phyloP scores from a whole-genome alignment of 352 stramenopile genomes.

The Pythium graminicola region DNA sequence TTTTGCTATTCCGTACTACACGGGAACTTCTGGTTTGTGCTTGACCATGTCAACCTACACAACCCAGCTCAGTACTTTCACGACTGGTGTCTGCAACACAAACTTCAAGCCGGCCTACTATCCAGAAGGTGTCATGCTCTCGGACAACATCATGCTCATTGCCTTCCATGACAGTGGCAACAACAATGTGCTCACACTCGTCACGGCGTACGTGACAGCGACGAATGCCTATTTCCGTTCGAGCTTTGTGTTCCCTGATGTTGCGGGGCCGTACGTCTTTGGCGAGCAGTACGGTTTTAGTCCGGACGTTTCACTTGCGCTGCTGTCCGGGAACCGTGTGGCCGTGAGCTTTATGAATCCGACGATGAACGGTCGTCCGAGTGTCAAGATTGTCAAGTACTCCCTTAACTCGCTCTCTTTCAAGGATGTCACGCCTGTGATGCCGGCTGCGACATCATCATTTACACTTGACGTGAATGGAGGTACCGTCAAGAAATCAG shows the following conservation, averaged over 20 bases:
- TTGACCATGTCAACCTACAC: slow-evolving; percentile 33
- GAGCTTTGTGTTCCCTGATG: slow-evolving; percentile 40
- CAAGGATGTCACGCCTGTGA: slow-evolving; percentile 41
- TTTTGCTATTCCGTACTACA: slow-evolving; percentile 55
- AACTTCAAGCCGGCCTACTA: slow-evolving; percentile 34
- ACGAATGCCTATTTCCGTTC: slow-evolving; percentile 32
- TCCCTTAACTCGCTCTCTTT: slow-evolving; percentile 36
- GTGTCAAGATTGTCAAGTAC: slow-evolving; percentile 41
- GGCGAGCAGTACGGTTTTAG: slow-evolving; percentile 29
- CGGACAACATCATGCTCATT: slow-evolving; percentile 35
- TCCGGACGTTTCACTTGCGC: slow-evolving; percentile 35
- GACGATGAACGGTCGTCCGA: slow-evolving; percentile 32
- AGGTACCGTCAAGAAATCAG: slow-evolving; percentile 4
- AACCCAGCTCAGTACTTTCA: slow-evolving; percentile 24
- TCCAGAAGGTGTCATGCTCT: slow-evolving; percentile 38
- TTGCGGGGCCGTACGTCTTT: slow-evolving; percentile 39
- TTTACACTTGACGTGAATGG: slow-evolving; percentile 30
- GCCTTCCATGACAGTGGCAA: slow-evolving; percentile 49
- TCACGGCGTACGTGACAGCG: slow-evolving; percentile 23
- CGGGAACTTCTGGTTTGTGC: slow-evolving; percentile 34
- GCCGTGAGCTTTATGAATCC: slow-evolving; percentile 65
- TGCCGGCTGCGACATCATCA: slow-evolving; percentile 28
- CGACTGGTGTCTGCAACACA: slow-evolving; percentile 32
- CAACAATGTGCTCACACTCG: slow-evolving; percentile 50
- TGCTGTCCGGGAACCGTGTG: slow-evolving; percentile 42